Evolutionary conservation across 75 land plant species (phyloP).

Genomic region (Pinus albicaulis): DNA sequence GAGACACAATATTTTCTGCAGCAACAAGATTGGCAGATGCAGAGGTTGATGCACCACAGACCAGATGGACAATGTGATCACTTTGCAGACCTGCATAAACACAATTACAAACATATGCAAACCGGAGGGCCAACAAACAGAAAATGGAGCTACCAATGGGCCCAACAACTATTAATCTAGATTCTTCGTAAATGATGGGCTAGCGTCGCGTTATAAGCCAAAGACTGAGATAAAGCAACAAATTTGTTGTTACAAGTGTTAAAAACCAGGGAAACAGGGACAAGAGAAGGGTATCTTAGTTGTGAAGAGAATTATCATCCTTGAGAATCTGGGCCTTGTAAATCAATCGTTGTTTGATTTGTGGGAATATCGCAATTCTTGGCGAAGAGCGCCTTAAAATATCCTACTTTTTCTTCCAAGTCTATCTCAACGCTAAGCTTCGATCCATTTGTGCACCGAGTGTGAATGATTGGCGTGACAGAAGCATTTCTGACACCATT

Average conservation of each 20-base stretch:
- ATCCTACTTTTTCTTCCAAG: neutral
- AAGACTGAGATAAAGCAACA: too few relatives aligned
- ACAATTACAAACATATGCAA: neutral
- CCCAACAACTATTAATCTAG: too few relatives aligned
- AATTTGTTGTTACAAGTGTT: too few relatives aligned
- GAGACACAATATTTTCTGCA: conserved; percentile 14
- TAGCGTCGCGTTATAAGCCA: too few relatives aligned
- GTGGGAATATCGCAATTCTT: neutral
- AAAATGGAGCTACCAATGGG: too few relatives aligned
- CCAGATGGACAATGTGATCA: conserved; percentile 70
- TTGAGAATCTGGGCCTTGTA: neutral
- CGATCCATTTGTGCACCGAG: neutral
- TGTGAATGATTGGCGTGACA: neutral
- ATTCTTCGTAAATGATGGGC: too few relatives aligned
- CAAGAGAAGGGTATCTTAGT: too few relatives aligned
- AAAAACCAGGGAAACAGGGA: too few relatives aligned
- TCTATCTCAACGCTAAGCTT: neutral
- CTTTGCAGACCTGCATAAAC: conserved; percentile 43
- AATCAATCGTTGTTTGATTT: neutral
- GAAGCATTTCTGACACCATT: too few relatives aligned
- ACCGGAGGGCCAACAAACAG: too few relatives aligned
- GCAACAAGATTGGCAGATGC: conserved; percentile 21
- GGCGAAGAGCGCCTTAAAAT: neutral
- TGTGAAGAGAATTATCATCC: neutral
- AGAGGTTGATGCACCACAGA: conserved; percentile 44